Base-by-base conservation (phyloP, 176 grass and related monocot species). In the Neostapfia colusana region DNA sequence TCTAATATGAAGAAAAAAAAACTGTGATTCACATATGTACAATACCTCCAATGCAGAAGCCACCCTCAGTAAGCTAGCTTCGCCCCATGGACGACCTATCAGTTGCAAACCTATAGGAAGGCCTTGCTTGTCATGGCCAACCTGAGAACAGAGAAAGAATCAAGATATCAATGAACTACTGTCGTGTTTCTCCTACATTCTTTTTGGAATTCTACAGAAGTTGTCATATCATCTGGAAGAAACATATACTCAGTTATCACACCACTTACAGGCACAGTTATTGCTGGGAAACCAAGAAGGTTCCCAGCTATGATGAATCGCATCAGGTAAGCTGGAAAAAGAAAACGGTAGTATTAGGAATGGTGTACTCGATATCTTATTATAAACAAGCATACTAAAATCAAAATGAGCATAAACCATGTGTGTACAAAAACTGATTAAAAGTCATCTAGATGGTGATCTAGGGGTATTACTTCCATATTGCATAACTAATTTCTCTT, bases 31-130 rank as follows among this genome's bases (percentile, higher is more conserved):
- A 24, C 37, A 40, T 9, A 40, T 9, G 1, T 48, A 60, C 79
- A 79, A 40, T 95, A 99, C 95, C 91, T 99, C 91, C 37, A 99
- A 53, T 38, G 89, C 89, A 70, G 75, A 90, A 92, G 91, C 95
- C 67, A 88, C 87, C 57, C 95, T 89, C 68, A 99, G 72, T 77
- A 99, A 95, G 83, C 70, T 99, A 72, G 95, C 95, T 74, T 99
- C 95, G 21, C 85, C 89, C 95, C 92, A 99, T 69, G 95, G 95
- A 26, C 92, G 92, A 8, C 95, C 95, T 82, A 99, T 99, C 82
- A 99, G 53, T 55, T 99, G 95, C 84, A 99, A 70, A 62, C 91
- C 95, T 35, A 99, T 99, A 25, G 95, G 95, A 65, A 99, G 89
- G 10, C 92, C 95, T 66, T 88, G 79, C 66, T 83, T 92, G 83